Conservation (phyloP, 208 protist genomes). For the Trypanosoma lewisi region DNA sequence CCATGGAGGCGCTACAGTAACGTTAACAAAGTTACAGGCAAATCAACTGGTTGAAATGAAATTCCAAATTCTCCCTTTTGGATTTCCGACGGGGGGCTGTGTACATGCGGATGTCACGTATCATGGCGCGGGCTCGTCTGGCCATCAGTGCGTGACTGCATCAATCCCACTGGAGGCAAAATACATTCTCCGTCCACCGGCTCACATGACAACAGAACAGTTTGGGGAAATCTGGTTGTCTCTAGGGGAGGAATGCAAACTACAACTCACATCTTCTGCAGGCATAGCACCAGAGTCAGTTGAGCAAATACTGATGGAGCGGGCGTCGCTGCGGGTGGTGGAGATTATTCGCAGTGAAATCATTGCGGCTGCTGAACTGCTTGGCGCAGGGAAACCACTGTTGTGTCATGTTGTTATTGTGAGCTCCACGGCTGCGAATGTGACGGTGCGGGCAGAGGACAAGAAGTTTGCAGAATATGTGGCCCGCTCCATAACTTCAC, state of each 20-base stretch:
- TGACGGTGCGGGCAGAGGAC: conserved; percentile 27
- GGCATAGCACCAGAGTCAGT: conserved; percentile 23
- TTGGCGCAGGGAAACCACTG: conserved; percentile 15
- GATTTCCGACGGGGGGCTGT: conserved; percentile 14
- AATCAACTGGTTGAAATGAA: conserved; percentile 6
- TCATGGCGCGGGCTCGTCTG: not conserved
- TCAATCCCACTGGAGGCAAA: conserved; percentile 4
- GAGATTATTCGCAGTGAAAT: conserved; percentile 63
- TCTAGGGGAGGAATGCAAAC: conserved; percentile 21
- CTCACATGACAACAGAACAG: conserved; percentile 31
- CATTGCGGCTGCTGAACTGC: conserved; percentile 42
- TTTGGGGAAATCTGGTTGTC: conserved; percentile 43
- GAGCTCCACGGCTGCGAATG: conserved; percentile 16
- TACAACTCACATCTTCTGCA: conserved; percentile 7
- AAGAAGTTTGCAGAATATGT: conserved; percentile 22
- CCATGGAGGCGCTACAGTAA: not conserved
- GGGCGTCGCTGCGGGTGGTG: conserved; percentile 43
- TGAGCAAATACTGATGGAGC: conserved; percentile 29
- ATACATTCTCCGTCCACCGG: conserved; percentile 30
- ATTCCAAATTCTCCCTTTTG: conserved; percentile 5
- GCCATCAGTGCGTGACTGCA: not conserved
- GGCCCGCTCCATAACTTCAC: conserved; percentile 10
- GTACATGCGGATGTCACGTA: conserved; percentile 14
- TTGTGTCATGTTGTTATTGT: conserved; percentile 33
- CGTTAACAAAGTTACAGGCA: not conserved